Evolutionary conservation across 202 grass and related monocot genomes (phyloP).

Genomic region (Schoenoplectus tabernaemontani): DNA sequence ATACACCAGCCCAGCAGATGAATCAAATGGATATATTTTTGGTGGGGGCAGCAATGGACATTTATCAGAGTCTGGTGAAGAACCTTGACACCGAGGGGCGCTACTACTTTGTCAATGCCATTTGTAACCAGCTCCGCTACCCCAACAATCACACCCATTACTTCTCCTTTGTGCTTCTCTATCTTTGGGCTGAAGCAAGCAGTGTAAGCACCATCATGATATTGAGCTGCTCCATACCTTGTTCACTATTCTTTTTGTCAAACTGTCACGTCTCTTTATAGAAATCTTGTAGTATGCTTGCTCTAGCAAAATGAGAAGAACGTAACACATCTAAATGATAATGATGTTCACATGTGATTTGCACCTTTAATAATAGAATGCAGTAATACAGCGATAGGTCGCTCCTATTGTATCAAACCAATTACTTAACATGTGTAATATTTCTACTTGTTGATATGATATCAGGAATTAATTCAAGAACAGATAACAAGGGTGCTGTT

Average conservation of each 20-base stretch:
- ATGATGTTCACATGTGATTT: not conserved
- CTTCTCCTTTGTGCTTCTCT: constrained; percentile 86
- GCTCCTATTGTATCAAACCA: not conserved
- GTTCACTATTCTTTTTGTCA: not conserved
- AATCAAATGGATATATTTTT: constrained; percentile 70
- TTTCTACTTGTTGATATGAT: not conserved
- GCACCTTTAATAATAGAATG: not conserved
- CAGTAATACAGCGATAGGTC: not conserved
- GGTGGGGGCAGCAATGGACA: constrained; percentile 71
- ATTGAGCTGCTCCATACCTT: not conserved
- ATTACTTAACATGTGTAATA: not conserved
- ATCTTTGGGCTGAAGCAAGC: constrained; percentile 74
- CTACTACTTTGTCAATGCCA: constrained; percentile 85
- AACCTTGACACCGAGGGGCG: constrained; percentile 83
- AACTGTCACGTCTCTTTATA: not conserved
- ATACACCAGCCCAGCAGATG: constrained; percentile 54
- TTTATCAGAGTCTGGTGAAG: constrained; percentile 77
- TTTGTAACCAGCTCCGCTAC: constrained; percentile 82
- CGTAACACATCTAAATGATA: not conserved
- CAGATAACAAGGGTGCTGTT: constrained; percentile 95
- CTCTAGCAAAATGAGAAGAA: not conserved
- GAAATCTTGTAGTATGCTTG: not conserved
- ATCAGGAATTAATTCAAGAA: constrained; percentile 85
- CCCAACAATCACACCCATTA: constrained; percentile 99
- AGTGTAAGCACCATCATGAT: constrained; percentile 35